These are phyloP conservation scores for Eucalyptus pauciflora DNA, from an alignment of 345 rosid species.

Conservation along the genomic window DNA sequence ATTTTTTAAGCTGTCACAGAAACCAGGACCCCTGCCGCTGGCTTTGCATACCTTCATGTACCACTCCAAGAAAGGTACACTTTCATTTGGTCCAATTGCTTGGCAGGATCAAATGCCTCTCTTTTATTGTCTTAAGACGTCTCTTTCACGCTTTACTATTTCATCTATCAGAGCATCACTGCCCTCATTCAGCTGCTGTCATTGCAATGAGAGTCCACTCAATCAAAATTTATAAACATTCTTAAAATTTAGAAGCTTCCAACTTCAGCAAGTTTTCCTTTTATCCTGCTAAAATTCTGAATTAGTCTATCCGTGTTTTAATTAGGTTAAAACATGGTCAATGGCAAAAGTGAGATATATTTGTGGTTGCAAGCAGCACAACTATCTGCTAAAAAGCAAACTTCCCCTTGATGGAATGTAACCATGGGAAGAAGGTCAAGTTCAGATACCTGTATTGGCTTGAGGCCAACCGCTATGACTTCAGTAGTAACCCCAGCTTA, in stretches of 20 bases:
- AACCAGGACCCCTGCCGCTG: slow-evolving; percentile 5
- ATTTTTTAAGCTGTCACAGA: slow-evolving; percentile 45
- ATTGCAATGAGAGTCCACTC: neutral
- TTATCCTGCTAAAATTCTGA: neutral
- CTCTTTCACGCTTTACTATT: neutral
- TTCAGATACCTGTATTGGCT: neutral
- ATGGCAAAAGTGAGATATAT: neutral
- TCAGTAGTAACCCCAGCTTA: slow-evolving; percentile 5
- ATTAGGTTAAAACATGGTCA: neutral
- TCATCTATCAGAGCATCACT: neutral
- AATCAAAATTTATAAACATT: too few relatives aligned
- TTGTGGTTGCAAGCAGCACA: neutral
- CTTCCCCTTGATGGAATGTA: neutral
- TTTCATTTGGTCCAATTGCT: slow-evolving; percentile 25
- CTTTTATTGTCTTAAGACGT: neutral
- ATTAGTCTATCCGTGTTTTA: neutral
- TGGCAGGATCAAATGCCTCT: neutral
- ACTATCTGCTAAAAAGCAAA: neutral
- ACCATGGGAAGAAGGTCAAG: neutral
- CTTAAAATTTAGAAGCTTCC: too few relatives aligned
- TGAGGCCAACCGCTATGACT: slow-evolving; percentile 6
- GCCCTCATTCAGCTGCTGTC: slow-evolving; percentile 10
- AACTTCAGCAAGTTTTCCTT: too few relatives aligned
- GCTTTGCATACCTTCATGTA: slow-evolving; percentile 36
- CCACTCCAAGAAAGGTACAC: slow-evolving; percentile 35